phyloP scores from a whole-genome alignment of 176 grass and related monocot species.

The Bolboschoenus planiculmis region DNA sequence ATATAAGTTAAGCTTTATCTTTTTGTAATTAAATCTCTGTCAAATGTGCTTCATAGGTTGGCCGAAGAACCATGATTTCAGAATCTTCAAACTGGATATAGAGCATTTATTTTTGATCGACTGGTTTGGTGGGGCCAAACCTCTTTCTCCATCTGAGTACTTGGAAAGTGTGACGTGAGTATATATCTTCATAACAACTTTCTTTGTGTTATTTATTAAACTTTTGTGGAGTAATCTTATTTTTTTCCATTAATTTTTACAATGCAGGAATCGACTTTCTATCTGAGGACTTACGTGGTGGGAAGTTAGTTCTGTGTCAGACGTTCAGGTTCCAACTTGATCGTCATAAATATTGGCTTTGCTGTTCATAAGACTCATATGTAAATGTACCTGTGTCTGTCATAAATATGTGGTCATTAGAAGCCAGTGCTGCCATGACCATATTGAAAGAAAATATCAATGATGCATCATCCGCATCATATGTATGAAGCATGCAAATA shows the following conservation, averaged over 20 bases:
- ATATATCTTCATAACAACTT: neutral
- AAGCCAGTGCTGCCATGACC: neutral
- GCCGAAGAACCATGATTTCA: constrained; percentile 72
- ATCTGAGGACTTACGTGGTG: neutral
- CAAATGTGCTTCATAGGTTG: constrained; percentile 47
- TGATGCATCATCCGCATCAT: neutral
- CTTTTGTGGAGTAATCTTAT: neutral
- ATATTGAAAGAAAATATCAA: neutral
- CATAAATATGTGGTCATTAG: neutral
- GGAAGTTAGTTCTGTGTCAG: neutral
- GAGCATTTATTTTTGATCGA: constrained; percentile 87
- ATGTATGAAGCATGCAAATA: neutral
- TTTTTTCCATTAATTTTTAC: neutral
- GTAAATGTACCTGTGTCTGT: neutral
- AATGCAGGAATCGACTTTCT: neutral
- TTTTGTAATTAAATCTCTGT: constrained; percentile 14
- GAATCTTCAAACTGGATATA: constrained; percentile 73
- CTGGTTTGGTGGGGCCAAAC: constrained; percentile 91
- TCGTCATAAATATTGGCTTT: constrained; percentile 7
- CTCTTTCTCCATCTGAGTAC: constrained; percentile 64
- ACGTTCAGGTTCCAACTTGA: neutral
- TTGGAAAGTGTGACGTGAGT: constrained; percentile 45
- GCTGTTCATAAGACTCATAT: neutral
- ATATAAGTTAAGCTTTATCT: neutral
- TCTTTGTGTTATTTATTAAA: constrained; percentile 1